Evolutionary conservation across 257 asterid species (phyloP), one percentile per base, ranked within the genome.

Genomic region (Solanum gandarillasii): DNA sequence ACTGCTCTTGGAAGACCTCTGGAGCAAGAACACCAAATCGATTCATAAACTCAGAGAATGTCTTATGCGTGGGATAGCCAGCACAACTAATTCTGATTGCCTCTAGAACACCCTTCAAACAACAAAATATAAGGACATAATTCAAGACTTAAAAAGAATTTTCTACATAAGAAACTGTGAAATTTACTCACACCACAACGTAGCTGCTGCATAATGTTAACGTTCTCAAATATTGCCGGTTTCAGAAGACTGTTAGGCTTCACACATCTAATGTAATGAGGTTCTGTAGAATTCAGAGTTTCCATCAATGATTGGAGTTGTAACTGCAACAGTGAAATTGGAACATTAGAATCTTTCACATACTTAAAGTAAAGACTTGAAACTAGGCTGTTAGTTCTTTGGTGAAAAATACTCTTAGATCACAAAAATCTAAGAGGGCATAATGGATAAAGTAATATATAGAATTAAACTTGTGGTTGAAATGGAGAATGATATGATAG

Each of bases 81-180:
- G 99, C 98, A 93, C 99, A 95, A 92, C 99, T 97, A 88, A 97
- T 95, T 92, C 99, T 95, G 88, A 97, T 97, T 67, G 98, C 99
- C 91, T 97, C 88, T 73, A 86, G 84, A 79, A 86, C 88, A 20
- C 88, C 88, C 88, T 86, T 60, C 82, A 65, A 73, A 16, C 74
- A 86, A 73, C 85, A 74, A 46, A 73, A 73, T 86, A 46, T 79
- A 86, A 65, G 60, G 38, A 38, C 43, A 18, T 25, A 52, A 79
- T 74, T 73, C 83, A 72, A 86, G 14, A 75, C 32, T 73, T 82
- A 18, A 29, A 20, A 48, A 74, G 32, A 31, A 67, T 83, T 67
- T 83, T 84, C 73, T 79, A 21, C 62, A 86, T 87, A 43, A 85
- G 86, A 41, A 60, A 39, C 62, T 67, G 84, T 35, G 70, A 83